Base-by-base conservation (phyloP, 495 filamentous ascomycete species). In the Parachaetomium inaequale region DNA sequence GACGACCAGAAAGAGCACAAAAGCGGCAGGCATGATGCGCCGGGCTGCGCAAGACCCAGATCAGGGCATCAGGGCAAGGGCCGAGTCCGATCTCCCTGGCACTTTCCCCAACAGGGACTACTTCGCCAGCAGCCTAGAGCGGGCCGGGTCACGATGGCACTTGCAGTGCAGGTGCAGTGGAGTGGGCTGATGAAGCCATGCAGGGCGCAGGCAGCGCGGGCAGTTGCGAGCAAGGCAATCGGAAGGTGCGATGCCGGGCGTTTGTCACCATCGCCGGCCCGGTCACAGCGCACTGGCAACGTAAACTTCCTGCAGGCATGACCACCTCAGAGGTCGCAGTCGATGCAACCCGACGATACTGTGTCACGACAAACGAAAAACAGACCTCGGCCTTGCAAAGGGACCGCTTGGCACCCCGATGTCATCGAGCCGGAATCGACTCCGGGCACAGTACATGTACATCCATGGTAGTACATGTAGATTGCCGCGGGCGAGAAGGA, bases 131-230 rank as follows among this genome's bases (percentile, higher is more conserved):
- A 56, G 40, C 38, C 25, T 29, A 38, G 54, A 31, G 54, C 25
- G 26, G 54, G 54, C 38, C 40, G 36, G 53, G 53, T 40, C 36
- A 40, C 36, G 36, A 40, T 40, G 36, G 36, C 36, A 40, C 36
- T 15, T 40, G 12, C 36, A n/a, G n/a, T n/a, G n/a, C n/a, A 11
- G 45, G 10, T 52, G 49, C 38, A 40, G 31, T 25, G 19, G 17
- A 21, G 11, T 55, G 52, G 21, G 36, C 36, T 15, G 36, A 15
- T 40, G 36, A 40, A 17, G 36, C 12, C 36, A n/a, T n/a, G n/a
- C 36, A 40, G 5, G 31, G n/a, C n/a, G n/a, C n/a, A n/a, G n/a
- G 31, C 31, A 17, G 36, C 36, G 6, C 14, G 14, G 5, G 36
- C 36, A 40, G 36, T 15, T 10, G 14, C 36, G 14, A 40, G 36